Base-by-base conservation (phyloP, 371 early-diverging fungal genomes). In the Syncephalis plumigaleata region DNA sequence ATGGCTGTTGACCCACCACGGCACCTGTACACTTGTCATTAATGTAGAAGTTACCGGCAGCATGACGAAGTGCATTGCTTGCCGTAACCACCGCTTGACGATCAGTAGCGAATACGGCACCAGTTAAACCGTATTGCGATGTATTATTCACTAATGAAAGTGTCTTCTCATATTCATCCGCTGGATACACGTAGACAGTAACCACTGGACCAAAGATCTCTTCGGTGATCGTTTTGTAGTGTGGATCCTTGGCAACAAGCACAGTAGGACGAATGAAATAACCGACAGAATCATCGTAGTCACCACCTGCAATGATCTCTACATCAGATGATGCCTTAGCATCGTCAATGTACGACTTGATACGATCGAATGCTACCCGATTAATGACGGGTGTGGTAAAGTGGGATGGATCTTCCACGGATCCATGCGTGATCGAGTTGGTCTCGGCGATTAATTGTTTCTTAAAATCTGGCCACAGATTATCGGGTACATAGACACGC, bases 1-100 rank as follows among this genome's bases (percentile, higher is more conserved):
- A 93, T 17, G 97, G 89, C 68, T 96, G 97, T 65, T 96, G 97
- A 48, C 91, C 95, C 36, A 96, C 95, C 38, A 94, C 90, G 39
- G 97, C 95, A 46, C 97, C 97, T 31, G 97, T 96, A 60, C 79
- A 87, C 68, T 97, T 97, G 70, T 97, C 98, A 61, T 97, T 97
- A 61, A 97, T 81, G 66, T 97, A 97, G 54, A 97, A 94, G 80
- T 97, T 97, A 46, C 98, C 98, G 9, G 91, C 87, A 21, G 87
- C 75, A 65, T 94, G 64, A 46, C 91, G 80, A 49, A 97, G 75
- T 48, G 68, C 61, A 59, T 83, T 78, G 55, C 76, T 66, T 39
- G 81, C 90, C 16, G 59, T 54, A 23, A 85, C 66, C 43, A 87
- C 66, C 8, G 87, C 83, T 44, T 68, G 63, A 51, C 95, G 81